phyloP scores from a whole-genome alignment of 2,329 filamentous ascomycete genomes.

The Kalmusia sp. region DNA sequence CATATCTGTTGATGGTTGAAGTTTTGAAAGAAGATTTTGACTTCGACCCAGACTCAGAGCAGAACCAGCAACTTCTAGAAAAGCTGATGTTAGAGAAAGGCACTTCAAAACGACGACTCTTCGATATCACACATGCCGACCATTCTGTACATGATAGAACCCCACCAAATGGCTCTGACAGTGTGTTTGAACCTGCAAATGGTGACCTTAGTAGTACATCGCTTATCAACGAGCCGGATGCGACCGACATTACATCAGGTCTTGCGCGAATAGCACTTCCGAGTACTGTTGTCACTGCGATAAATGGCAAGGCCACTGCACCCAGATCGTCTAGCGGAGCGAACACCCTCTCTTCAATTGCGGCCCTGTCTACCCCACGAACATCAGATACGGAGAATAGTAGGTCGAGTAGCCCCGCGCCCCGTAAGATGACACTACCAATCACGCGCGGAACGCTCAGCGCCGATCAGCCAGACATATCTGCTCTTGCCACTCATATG shows the following conservation, averaged over 20 bases:
- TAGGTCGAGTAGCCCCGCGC: conserved; percentile 71
- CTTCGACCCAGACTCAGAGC: conserved; percentile 76
- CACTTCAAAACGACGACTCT: conserved; percentile 58
- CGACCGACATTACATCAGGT: conserved; percentile 47
- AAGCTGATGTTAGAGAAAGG: conserved; percentile 73
- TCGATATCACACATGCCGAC: conserved; percentile 68
- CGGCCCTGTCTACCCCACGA: conserved; percentile 70
- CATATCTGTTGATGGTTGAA: conserved; percentile 85
- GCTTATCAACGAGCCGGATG: conserved; percentile 65
- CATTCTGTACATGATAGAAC: conserved; percentile 53
- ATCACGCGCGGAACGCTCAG: conserved; percentile 60
- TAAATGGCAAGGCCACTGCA: conserved; percentile 37
- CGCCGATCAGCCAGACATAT: conserved; percentile 79
- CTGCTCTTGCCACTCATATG: conserved; percentile 85
- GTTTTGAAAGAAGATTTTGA: conserved; percentile 82
- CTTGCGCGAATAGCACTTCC: conserved; percentile 39
- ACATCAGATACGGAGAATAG: conserved; percentile 74
- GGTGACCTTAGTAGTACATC: conserved; percentile 80
- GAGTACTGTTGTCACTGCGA: conserved; percentile 16
- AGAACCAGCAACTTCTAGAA: conserved; percentile 72
- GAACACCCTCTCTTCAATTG: conserved; percentile 65
- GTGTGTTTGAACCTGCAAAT: conserved; percentile 82
- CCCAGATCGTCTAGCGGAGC: conserved; percentile 68
- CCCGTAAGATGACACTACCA: conserved; percentile 67
- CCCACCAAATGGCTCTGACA: conserved; percentile 62